Base-by-base conservation (phyloP, 1,284 basidiomycete species). In the Athelia psychrophila region DNA sequence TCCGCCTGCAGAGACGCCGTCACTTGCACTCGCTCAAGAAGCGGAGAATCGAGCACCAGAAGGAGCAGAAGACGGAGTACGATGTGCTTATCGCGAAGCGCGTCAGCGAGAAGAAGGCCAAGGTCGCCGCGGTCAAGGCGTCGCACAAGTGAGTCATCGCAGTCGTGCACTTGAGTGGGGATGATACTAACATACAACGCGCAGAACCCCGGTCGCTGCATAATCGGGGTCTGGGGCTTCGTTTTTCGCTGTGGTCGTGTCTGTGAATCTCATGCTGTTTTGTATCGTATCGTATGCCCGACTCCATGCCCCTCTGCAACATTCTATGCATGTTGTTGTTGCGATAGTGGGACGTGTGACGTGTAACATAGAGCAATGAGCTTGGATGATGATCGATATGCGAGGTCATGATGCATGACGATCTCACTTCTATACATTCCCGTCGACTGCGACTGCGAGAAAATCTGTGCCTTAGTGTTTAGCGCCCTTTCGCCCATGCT, bases 1-100 rank as follows among this genome's bases (percentile, higher is more conserved):
- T 91, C 68, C 93, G 95, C 66, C 89, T 98, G 68, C 96, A 99
- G 79, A 91, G 95, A 75, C 93, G 94, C 76, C 91, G 96, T 66
- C 95, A 95, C 81, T 83, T 96, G 66, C 86, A 79, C 59, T 85
- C 93, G 52, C 83, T 98, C 80, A 92, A 95, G 80, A 86, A 88
- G 72, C 86, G 92, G 74, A 86, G 85, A 73, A 80, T 92, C 69
- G 91, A 95, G 69, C 83, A 79, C 72, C 94, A 97, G 82, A 94
- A 94, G 80, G 95, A 94, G 76, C 89, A 94, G 78, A 92, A 96
- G 78, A 69, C 84, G 56, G 96, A 98, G 79, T 96, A 88, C 83
- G 89, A 95, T 81, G 79, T 80, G 59, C 78, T 95, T 67, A 71
- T 98, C 54, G 79, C 89, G 76, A 96, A 98, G 83, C 93, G 93